Conservation (phyloP, 2,329 filamentous ascomycete species). For the Phoma sp. region DNA sequence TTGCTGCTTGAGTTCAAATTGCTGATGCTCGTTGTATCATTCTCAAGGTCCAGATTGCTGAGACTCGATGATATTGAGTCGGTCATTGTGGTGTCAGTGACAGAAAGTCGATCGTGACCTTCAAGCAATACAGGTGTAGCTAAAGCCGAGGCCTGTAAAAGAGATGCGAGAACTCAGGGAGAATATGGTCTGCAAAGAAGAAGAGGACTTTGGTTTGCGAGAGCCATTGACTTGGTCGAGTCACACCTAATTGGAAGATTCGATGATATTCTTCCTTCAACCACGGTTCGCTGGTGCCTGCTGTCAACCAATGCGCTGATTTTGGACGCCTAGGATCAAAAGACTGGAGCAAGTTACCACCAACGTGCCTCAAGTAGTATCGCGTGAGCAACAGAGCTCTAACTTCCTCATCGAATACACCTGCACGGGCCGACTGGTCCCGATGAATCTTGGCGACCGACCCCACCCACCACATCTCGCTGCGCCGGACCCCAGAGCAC, state of each 20-base stretch:
- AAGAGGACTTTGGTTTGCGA: not conserved
- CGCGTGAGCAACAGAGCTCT: conserved; percentile 1
- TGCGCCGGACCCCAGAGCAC: conserved; percentile 18
- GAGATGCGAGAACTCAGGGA: not conserved
- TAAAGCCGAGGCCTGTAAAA: not conserved
- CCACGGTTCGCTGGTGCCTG: conserved; percentile 1
- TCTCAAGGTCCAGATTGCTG: conserved; percentile 18
- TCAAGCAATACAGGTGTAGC: too few species aligned
- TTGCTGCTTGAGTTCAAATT: not conserved
- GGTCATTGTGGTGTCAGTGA: conserved; percentile 14
- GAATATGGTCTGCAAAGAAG: not conserved
- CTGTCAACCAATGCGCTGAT: not conserved
- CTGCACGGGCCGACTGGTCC: conserved; percentile 11
- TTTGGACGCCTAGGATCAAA: not conserved
- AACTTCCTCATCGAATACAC: not conserved
- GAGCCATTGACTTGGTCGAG: conserved; percentile 14
- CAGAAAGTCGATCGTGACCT: too few species aligned
- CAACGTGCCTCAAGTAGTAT: not conserved
- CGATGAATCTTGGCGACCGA: conserved; percentile 12
- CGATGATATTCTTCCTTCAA: conserved; percentile 15
- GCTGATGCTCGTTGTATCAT: conserved; percentile 9
- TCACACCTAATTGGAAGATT: conserved; percentile 15
- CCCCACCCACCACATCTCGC: conserved; percentile 37
- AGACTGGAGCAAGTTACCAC: too few species aligned
- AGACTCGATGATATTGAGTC: conserved; percentile 22